Base-by-base conservation (phyloP, 805 yeast species). In the Monosporozyma servazzii region DNA sequence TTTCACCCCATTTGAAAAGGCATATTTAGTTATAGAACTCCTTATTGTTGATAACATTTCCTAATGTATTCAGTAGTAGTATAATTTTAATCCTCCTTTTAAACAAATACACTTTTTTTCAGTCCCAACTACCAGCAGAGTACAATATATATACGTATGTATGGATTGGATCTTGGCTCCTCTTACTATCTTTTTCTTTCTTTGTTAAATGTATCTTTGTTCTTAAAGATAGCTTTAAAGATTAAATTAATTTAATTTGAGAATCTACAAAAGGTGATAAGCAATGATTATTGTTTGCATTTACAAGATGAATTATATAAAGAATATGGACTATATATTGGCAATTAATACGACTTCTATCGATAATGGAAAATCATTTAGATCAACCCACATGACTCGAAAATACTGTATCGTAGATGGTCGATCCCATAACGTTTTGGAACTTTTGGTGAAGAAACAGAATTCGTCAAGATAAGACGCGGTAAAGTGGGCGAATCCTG, bases 311-410 rank as follows among this genome's bases (percentile, higher is more conserved):
- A 6, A n/a, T 13, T 33, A 33, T 33, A 33, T 15, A 33, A 33
- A 15, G 37, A 33, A 33, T 33, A 33, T 33, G 7, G 37, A 13
- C 37, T 33, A 30, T 30, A 30, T 30, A 11, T 9, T 9, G 15
- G 15, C 15, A 7, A 30, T 30, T 30, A 30, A 33, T 7, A 33
- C 7, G 17, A 17, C n/a, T 30, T 9, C 36, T 30, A 36, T 36
- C 8, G 17, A 17, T n/a, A 36, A 15, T 18, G 23, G 27, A 6
- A 9, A 11, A 7, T 10, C 30, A 18, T 18, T 45, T 30, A 45
- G 37, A 30, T 31, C 79, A 82, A 63, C 85, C 80, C 82, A 63
- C 86, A 80, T 27, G 78, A 69, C 54, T 80, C 76, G 23, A 82
- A 60, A 1, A 84, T 75, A 1, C 77, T 69, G 23, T 63, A 61